Conservation (phyloP, 2,329 filamentous ascomycete genomes). For the Hypoxylon sp. region DNA sequence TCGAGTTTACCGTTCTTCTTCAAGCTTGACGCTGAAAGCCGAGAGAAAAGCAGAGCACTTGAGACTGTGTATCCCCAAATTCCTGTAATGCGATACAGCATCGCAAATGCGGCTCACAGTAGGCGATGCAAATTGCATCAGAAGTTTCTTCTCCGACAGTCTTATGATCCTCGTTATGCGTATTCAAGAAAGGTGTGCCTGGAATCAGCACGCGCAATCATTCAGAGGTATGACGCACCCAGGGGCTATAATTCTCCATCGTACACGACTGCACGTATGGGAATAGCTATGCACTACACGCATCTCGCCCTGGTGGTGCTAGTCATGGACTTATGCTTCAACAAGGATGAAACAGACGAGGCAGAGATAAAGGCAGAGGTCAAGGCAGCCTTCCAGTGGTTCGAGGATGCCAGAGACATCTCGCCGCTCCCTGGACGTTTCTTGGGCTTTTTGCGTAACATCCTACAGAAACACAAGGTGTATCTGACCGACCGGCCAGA, state of each 20-base stretch:
- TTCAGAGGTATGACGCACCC: conserved; percentile 29
- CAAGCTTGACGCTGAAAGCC: conserved; percentile 37
- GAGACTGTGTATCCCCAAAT: conserved; percentile 42
- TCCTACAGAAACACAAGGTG: conserved; percentile 32
- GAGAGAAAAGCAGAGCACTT: conserved; percentile 36
- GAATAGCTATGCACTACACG: conserved; percentile 42
- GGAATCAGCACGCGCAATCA: conserved; percentile 38
- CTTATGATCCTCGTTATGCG: conserved; percentile 33
- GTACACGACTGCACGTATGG: conserved; percentile 39
- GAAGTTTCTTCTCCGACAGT: conserved; percentile 41
- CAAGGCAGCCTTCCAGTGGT: conserved; percentile 23
- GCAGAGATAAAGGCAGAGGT: conserved; percentile 33
- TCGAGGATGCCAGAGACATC: conserved; percentile 27
- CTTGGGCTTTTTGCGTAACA: conserved; percentile 20
- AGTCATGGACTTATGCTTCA: conserved; percentile 46
- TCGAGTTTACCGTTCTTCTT: conserved; percentile 39
- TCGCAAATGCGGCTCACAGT: conserved; percentile 40
- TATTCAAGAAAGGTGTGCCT: conserved; percentile 41
- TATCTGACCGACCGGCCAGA: conserved; percentile 7
- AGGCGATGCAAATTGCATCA: conserved; percentile 45
- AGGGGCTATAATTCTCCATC: conserved; percentile 22
- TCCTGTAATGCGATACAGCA: conserved; percentile 44
- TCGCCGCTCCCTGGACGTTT: conserved; percentile 33
- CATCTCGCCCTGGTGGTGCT: conserved; percentile 41
- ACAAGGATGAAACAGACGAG: conserved; percentile 32